Percentiles rank a stretch among this genome's conserved stretches.
phyloP scores from a whole-genome alignment of 257 asterid species.

The Verbena officinalis region DNA sequence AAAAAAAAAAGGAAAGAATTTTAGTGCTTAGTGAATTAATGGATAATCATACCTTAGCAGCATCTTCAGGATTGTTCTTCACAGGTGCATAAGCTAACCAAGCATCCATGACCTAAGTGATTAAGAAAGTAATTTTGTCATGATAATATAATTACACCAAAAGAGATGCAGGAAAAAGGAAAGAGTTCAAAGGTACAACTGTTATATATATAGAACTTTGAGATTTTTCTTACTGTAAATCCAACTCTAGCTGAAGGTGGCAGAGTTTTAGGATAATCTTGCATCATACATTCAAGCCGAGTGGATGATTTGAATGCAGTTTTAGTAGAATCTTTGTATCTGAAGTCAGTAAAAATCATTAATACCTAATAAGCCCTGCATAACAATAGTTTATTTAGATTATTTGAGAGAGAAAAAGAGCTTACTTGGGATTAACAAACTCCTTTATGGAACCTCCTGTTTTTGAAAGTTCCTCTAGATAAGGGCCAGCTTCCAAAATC shows the following conservation, averaged over 20 bases:
- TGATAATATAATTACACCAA: constrained; percentile 14
- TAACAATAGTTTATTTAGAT: background rate
- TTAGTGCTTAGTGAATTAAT: constrained; percentile 14
- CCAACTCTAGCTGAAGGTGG: constrained; percentile 98
- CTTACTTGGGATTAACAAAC: constrained; percentile 98
- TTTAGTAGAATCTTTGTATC: constrained; percentile 92
- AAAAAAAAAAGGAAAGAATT: background rate
- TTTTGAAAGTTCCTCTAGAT: constrained; percentile 87
- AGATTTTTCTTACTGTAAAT: constrained; percentile 75
- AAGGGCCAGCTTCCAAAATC: constrained; percentile 86
- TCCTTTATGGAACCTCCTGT: constrained; percentile 94
- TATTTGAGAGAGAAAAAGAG: constrained; percentile 25
- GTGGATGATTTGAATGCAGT: constrained; percentile 94
- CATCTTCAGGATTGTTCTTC: constrained; percentile 98
- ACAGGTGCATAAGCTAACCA: constrained; percentile 99
- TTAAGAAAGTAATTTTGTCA: constrained; percentile 12
- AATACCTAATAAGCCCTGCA: background rate
- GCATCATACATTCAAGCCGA: constrained; percentile 99
- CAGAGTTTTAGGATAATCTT: constrained; percentile 95
- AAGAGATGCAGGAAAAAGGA: constrained; percentile 11
- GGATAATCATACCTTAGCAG: constrained; percentile 75
- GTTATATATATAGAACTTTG: constrained; percentile 14
- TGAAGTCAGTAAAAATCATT: constrained; percentile 39
- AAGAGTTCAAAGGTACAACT: background rate
- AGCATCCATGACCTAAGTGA: constrained; percentile 74